These are phyloP conservation scores for Beauveria sp. DNA, from an alignment of 2,329 filamentous ascomycete genomes.

Conservation along the genomic window DNA sequence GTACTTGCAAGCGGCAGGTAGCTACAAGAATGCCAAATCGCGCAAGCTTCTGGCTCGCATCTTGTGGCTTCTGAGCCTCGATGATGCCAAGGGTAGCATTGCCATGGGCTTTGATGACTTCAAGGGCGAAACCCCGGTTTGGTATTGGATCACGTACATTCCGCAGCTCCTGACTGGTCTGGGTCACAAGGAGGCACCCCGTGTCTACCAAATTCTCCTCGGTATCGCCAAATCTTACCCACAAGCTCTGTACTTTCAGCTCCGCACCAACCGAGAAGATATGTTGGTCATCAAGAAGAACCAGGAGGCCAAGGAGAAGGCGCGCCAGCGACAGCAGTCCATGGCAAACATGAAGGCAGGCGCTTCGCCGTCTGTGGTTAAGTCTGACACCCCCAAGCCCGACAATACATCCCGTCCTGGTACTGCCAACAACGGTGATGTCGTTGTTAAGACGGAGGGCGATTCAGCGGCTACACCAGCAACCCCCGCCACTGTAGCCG, in stretches of 20 bases:
- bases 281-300: slow-evolving; percentile 87
- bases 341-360: slow-evolving; percentile 36
- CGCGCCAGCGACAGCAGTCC: slow-evolving; percentile 41
- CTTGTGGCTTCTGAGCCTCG: slow-evolving; percentile 89
- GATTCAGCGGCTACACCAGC: slow-evolving; percentile 22
- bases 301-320: slow-evolving; percentile 66
- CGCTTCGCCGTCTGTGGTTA: slow-evolving; percentile 41
- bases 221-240: slow-evolving; percentile 96
- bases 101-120: slow-evolving; percentile 87
- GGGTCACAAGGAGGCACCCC: slow-evolving; percentile 81
- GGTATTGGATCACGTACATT: slow-evolving; percentile 99
- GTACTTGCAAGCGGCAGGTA: slow-evolving; percentile 89
- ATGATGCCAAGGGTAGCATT: slow-evolving; percentile 77
- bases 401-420: slow-evolving; percentile 39
- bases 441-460: slow-evolving; percentile 38
- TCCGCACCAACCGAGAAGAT: slow-evolving; percentile 89
- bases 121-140: slow-evolving; percentile 93
- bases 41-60: slow-evolving; percentile 89
- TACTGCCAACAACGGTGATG: slow-evolving; percentile 41
- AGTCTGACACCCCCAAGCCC: slow-evolving; percentile 40
- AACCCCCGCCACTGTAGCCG: slow-evolving; percentile 16
- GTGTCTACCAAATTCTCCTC: slow-evolving; percentile 76
- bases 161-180: slow-evolving; percentile 90
- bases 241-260: slow-evolving; percentile 90
- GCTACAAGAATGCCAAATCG: slow-evolving; percentile 96